These are phyloP conservation scores for Cystobasidium pallidum DNA, from an alignment of 1,284 basidiomycete genomes.

Conservation along the genomic window DNA sequence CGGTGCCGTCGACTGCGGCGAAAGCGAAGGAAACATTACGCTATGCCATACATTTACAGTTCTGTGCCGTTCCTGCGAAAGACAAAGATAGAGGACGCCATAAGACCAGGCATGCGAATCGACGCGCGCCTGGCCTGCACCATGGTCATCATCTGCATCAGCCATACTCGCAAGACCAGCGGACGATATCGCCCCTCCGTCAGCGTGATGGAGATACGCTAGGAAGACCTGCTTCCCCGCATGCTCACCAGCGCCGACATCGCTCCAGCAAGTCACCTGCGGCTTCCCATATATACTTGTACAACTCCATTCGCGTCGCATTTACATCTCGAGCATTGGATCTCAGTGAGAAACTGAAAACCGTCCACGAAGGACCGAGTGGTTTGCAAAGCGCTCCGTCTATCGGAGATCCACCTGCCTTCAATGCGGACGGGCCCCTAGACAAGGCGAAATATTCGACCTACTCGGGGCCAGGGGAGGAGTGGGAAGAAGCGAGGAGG, in stretches of 20 bases:
- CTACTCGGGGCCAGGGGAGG: constrained; percentile 38
- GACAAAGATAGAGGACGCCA: constrained; percentile 45
- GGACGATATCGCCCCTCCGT: constrained; percentile 7
- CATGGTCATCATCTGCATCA: constrained; percentile 16
- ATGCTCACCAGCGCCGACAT: constrained; percentile 7
- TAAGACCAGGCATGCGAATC: constrained; percentile 9
- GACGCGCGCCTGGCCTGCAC: constrained; percentile 8
- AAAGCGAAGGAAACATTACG: constrained; percentile 54
- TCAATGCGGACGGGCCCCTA: background rate
- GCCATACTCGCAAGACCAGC: constrained; percentile 6
- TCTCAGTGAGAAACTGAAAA: constrained; percentile 47
- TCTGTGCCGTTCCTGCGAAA: constrained; percentile 55
- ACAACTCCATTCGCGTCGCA: constrained; percentile 49
- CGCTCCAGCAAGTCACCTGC: constrained; percentile 10
- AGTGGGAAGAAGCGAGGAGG: constrained; percentile 34
- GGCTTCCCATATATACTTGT: constrained; percentile 48
- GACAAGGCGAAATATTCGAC: constrained; percentile 21
- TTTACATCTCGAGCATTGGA: constrained; percentile 52
- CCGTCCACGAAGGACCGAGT: constrained; percentile 49
- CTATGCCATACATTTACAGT: constrained; percentile 59
- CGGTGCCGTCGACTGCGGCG: constrained; percentile 6
- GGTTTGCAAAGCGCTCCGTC: constrained; percentile 11
- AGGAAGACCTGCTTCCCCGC: background rate
- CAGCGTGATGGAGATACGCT: constrained; percentile 6
- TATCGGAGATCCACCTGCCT: constrained; percentile 12